These are phyloP conservation scores for Eimeria necatrix DNA, from an alignment of 169 alveolate species.

Conservation along the genomic window DNA sequence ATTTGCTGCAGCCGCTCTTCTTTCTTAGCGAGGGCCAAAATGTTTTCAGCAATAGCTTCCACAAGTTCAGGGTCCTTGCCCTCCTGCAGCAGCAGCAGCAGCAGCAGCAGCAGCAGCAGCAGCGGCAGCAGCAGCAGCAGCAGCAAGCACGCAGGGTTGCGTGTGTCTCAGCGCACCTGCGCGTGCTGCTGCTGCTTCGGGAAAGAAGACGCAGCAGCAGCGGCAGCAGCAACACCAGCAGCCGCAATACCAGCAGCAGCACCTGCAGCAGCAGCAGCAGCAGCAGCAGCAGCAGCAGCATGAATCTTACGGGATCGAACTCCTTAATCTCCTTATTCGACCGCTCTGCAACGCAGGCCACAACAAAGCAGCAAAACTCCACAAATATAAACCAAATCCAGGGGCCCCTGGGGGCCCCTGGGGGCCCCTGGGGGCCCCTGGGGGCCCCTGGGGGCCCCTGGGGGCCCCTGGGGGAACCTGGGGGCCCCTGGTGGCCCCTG, in stretches of 20 bases:
- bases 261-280: conserved; percentile 7
- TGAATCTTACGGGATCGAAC: conserved; percentile 44
- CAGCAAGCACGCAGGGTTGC: too few relatives aligned
- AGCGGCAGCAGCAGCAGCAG: conserved; percentile 13
- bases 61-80: conserved; percentile 32
- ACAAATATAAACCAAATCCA: too few relatives aligned
- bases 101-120: conserved; percentile 24
- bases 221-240: conserved; percentile 2
- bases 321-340: conserved; percentile 28
- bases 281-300: conserved; percentile 1
- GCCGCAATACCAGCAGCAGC: conserved; percentile 18
- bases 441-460: too few relatives aligned
- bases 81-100: conserved; percentile 37
- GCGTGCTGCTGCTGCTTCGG: too few relatives aligned
- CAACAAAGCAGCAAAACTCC: neutral
- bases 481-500: too few relatives aligned
- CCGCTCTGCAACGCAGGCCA: conserved; percentile 36
- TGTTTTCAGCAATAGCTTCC: conserved; percentile 25
- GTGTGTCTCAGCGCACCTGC: too few relatives aligned
- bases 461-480: too few relatives aligned
- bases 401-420: too few relatives aligned
- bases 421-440: too few relatives aligned
- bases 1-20: conserved; percentile 22
- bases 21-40: conserved; percentile 13
- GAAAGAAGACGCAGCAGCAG: neutral